These are phyloP conservation scores for Fusarium tuaranense DNA, from an alignment of 2,329 filamentous ascomycete species.

Conservation along the genomic window DNA sequence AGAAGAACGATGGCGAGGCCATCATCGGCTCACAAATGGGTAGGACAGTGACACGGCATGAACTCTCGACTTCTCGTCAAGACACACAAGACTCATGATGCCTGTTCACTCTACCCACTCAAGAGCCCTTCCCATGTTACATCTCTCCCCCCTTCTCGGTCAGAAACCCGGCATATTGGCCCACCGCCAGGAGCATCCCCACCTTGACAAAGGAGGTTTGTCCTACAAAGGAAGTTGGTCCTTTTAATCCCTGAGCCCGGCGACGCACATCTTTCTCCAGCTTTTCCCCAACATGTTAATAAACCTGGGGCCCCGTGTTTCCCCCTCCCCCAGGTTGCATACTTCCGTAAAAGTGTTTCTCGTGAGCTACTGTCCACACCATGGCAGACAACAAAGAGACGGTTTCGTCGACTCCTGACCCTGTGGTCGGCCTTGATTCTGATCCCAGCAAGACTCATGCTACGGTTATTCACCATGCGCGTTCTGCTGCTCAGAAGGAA, in stretches of 20 bases:
- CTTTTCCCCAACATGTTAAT: neutral
- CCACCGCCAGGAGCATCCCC: neutral
- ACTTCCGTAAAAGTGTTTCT: neutral
- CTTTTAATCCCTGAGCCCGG: neutral
- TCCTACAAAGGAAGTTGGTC: slow-evolving; percentile 1
- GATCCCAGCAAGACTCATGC: slow-evolving; percentile 36
- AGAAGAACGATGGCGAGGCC: neutral
- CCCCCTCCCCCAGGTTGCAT: neutral
- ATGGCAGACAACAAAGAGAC: slow-evolving; percentile 4
- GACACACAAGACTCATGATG: neutral
- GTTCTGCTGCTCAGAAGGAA: slow-evolving; percentile 32
- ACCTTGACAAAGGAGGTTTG: neutral
- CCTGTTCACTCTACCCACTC: neutral
- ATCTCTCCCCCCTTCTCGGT: slow-evolving; percentile 8
- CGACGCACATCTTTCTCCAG: slow-evolving; percentile 8
- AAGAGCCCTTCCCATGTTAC: neutral
- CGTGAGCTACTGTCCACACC: neutral
- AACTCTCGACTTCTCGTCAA: neutral
- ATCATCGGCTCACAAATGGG: neutral
- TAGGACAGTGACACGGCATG: neutral
- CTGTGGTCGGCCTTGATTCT: neutral
- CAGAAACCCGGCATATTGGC: neutral
- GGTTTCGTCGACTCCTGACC: neutral
- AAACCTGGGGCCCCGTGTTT: slow-evolving; percentile 11
- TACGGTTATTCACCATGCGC: slow-evolving; percentile 36